Conservation (phyloP, 1,284 basidiomycete species). For the Paramarasmius palmivorus region DNA sequence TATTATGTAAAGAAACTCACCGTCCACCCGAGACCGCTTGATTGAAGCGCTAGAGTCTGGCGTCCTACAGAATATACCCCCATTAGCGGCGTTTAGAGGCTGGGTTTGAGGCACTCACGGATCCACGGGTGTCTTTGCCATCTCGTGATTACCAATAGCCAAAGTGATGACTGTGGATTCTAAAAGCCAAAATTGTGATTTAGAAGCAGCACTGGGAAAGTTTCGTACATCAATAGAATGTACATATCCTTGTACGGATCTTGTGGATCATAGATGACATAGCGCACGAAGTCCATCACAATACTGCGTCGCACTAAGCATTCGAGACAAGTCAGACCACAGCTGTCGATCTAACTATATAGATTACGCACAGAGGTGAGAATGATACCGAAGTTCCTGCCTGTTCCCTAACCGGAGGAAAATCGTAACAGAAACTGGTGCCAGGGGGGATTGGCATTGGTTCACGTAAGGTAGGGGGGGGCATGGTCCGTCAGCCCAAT, state of each 20-base stretch:
- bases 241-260: conserved; percentile 16
- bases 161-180: conserved; percentile 14
- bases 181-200: not conserved
- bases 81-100: too few species aligned
- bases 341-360: too few species aligned
- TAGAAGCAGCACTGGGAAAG: too few species aligned
- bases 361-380: conserved; percentile 8
- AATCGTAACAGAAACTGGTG: conserved; percentile 33
- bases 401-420: conserved; percentile 24
- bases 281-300: conserved; percentile 18
- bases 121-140: not conserved
- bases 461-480: conserved; percentile 39
- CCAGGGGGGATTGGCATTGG: conserved; percentile 43
- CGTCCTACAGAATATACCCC: too few species aligned
- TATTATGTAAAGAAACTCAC: too few species aligned
- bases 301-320: conserved; percentile 9
- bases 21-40: too few species aligned
- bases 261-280: conserved; percentile 13
- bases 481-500: conserved; percentile 39
- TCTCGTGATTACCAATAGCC: conserved; percentile 9
- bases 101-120: not conserved
- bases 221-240: conserved; percentile 11
- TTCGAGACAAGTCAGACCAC: not conserved
- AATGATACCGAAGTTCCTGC: conserved; percentile 28
- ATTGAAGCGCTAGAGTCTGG: too few species aligned